Evolutionary conservation across 2,329 filamentous ascomycete species (phyloP).

Genomic region (Clarireedia hainanense): DNA sequence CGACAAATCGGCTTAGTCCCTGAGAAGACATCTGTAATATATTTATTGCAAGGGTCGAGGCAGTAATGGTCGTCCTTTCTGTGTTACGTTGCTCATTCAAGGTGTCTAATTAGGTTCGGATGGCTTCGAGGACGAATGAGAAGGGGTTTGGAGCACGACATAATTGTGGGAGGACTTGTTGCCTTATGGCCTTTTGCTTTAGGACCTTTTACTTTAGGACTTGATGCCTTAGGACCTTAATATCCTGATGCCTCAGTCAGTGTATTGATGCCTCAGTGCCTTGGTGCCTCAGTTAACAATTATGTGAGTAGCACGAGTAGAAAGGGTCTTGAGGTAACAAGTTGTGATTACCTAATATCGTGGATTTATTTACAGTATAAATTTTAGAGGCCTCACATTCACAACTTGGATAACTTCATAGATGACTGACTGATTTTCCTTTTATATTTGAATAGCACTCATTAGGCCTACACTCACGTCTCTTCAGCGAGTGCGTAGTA

Average conservation of each 20-base stretch:
- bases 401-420: no score
- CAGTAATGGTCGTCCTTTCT: not conserved
- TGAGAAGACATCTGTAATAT: conserved; percentile 4
- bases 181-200: no score
- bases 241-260: no score
- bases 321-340: not conserved
- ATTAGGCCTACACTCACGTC: no score
- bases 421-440: no score
- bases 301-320: no score
- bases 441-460: no score
- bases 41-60: not conserved
- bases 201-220: no score
- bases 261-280: no score
- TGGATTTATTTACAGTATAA: not conserved
- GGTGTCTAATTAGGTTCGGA: not conserved
- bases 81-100: not conserved
- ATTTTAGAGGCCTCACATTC: not conserved
- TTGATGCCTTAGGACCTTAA: no score
- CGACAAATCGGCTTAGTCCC: conserved; percentile 7
- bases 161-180: not conserved
- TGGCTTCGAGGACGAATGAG: not conserved
- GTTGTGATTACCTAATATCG: not conserved
- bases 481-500: no score
- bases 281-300: no score
- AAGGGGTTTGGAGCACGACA: conserved; percentile 1